Base-by-base conservation (phyloP, 768 basidiomycete species). In the Melanogaster broomeanus region DNA sequence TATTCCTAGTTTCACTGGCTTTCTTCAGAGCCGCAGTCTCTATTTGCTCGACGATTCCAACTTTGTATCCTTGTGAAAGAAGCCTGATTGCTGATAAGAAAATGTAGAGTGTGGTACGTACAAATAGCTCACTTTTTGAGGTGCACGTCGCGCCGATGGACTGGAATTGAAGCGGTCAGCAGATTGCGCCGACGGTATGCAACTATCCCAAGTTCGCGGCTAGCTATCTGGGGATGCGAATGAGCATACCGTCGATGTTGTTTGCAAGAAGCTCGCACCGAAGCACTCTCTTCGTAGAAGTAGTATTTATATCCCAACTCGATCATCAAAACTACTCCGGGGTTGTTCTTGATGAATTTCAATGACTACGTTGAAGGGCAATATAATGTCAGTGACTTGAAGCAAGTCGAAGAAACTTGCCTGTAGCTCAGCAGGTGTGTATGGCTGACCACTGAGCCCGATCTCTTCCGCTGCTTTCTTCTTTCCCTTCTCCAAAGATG, bases 11-110 rank as follows among this genome's bases (percentile, higher is more conserved):
- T 52, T 89, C 87, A 42, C 89, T 75, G 3, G 76, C 83, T 71
- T 90, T 93, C 73, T 95, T 95, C 43, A 95, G 76, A 0, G 93
- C 93, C 16, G 93, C 90, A 0, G 93, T 94, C 69, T 95, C 93
- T 1, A 77, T 80, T 63, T 95, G 93, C 21, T 83, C 76, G 2
- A 93, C 85, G 25, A 95, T 79, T 2, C 93, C 93, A 33, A 93
- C 91, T 67, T 88, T 86, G 64, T 91, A 75, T 0, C 92, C 93
- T 51, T 81, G 80, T 5, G 88, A 83, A 25, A 95, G 74, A 15
- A 95, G 74, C 54, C 92, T 87, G 27, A 12, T 37, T 22, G 16
- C 24, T 7, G 19, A 21, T 58, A 4, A 58, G 48, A 35, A n/a
- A 6, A 28, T 1, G 9, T 18, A 4, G 8, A 18, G 19, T 25